Base-by-base conservation (phyloP, 352 stramenopile genomes). In the Pythium sukuiense region DNA sequence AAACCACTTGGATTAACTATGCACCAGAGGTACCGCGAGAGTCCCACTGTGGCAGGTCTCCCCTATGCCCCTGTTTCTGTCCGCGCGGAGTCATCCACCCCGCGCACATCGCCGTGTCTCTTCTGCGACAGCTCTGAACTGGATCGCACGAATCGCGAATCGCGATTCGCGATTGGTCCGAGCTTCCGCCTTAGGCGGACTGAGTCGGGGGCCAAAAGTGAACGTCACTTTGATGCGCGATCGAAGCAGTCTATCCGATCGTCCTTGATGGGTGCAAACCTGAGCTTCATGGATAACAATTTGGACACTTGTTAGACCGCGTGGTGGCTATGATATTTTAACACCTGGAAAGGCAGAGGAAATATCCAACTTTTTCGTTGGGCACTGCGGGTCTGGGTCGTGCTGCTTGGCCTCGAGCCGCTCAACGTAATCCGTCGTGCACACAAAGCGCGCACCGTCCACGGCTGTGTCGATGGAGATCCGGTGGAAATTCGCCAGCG, bases 391-490 rank as follows among this genome's bases (percentile, higher is more conserved):
- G 12, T 48, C 41, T 48, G 41, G 41, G 41, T 48, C 13, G 6
- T 29, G 20, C 24, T 62, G 41, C 57, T n/a, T 60, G 7, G 32
- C 18, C 13, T 67, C 27, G 3, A 67, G 27, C 24, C 33, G 49
- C 50, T 67, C 60, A 5, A 67, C 52, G 60, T 67, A 67, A 33
- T 67, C 33, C 24, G 60, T 67, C 1, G 60, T 67, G 20, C 60
- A 67, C 20, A 67, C 60, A 30, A 67, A 60, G n/a, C n/a, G n/a
- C 2, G 45, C 13, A 3, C 6, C 59, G 20, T 29, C 20, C 9
- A 13, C 14, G 16, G 4, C 9, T 29, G 18, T 13, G 20, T n/a
- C n/a, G n/a, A n/a, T n/a, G n/a, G 45, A 52, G 30, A 65, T 35
- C 6, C 8, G 8, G 24, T 65, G 59, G 26, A 67, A 67, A 35